Conservation (phyloP, 371 early-diverging fungal species). For the Rhizopus arrhizus region DNA sequence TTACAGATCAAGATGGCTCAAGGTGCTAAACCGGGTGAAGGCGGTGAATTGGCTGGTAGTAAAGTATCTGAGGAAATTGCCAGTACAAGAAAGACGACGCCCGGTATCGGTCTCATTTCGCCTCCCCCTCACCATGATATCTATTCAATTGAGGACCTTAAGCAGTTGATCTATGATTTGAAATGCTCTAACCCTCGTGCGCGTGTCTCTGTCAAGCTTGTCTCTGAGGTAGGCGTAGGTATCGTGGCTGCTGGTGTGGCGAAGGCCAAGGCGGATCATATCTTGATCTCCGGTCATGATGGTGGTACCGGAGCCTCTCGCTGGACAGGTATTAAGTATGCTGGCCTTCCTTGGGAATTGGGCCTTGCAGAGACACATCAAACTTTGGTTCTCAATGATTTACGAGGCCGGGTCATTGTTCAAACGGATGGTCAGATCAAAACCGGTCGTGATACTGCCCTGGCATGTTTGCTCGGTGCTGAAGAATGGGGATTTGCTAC, state of each 20-base stretch:
- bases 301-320: constrained; percentile 98
- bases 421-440: constrained; percentile 98
- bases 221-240: constrained; percentile 96
- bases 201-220: constrained; percentile 94
- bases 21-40: constrained; percentile 98
- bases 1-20: constrained; percentile 99
- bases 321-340: constrained; percentile 97
- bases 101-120: constrained; percentile 93
- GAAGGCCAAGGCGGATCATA: constrained; percentile 96
- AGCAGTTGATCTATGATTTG: constrained; percentile 96
- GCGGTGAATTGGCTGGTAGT: constrained; percentile 77
- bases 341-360: constrained; percentile 97
- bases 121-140: constrained; percentile 98
- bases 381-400: constrained; percentile 91
- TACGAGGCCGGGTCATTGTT: constrained; percentile 91
- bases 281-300: constrained; percentile 94
- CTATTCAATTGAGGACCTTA: constrained; percentile 96
- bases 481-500: constrained; percentile 99
- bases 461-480: constrained; percentile 95
- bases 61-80: constrained; percentile 93
- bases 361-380: constrained; percentile 97
- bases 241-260: constrained; percentile 96
- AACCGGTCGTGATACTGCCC: constrained; percentile 94
- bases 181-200: constrained; percentile 91
- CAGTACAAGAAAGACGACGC: constrained; percentile 90